Evolutionary conservation across 2,329 filamentous ascomycete genomes (phyloP), one percentile per base, ranked within the genome.

Genomic region (Trichoderma hamatum): DNA sequence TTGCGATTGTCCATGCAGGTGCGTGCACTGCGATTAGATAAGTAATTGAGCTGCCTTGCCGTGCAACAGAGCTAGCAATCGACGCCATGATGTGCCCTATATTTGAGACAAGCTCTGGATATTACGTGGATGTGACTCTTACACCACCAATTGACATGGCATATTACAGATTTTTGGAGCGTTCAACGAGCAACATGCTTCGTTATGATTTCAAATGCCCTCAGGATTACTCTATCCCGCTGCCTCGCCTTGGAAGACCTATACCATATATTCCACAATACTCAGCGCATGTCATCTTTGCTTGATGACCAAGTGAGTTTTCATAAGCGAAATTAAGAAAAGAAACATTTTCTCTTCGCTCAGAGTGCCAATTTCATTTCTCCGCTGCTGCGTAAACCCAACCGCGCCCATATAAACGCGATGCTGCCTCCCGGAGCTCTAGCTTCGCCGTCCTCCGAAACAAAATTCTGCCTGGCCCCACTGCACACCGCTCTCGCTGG

Each of bases 391-490:
- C n/a, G 11, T 11, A 24, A 24, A 49, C n/a, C 43, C 43, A 43
- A 21, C 26, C n/a, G 16, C 30, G 28, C 16, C 43, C 43, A 24
- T 52, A 16, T 32, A 46, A 43, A 19, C 51, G 26, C 26, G 52
- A 46, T 46, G 62, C 62, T 51, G n/a, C 43, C 34, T 30, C 63
- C 21, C 64, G 64, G 63, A 66, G 26, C 28, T 66, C n/a, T 9
- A 39, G 52, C 54, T 67, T 64, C 51, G 64, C 52, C 64, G 52
- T 30, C 13, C 9, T 59, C 52, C 64, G 51, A 43, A 43, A 16
- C 5, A 6, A 4, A 59, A 36, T 49, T 70, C 68, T 63, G 67
- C 65, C 70, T n/a, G 56, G 1, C 32, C 65, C 56, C 7, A 36
- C 11, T 5, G 19, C 56, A 3, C 49, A 64, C 67, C 58, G 51